Evolutionary conservation across 129 eudicot species (phyloP).

Genomic region (Pulicaria dysenterica): DNA sequence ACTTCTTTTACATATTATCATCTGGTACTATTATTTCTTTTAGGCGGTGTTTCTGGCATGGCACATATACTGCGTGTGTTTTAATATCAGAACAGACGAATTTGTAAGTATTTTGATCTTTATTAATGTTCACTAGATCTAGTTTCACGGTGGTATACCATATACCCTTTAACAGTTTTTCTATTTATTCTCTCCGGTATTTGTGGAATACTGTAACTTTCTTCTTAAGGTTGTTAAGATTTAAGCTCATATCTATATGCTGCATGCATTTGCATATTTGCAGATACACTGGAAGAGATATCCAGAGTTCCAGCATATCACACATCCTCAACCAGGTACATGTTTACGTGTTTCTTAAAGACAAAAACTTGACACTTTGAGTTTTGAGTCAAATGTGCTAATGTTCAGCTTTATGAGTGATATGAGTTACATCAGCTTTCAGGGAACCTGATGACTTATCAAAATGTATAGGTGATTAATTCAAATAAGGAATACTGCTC

Average conservation of each 20-base stretch:
- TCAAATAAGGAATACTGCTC: constrained; percentile 16
- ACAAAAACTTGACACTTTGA: not conserved
- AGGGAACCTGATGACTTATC: constrained; percentile 5
- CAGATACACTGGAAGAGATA: constrained; percentile 80
- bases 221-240: no score
- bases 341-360: not conserved
- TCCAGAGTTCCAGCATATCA: constrained; percentile 58
- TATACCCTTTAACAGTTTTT: no score
- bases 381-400: not conserved
- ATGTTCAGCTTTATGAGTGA: constrained; percentile 12
- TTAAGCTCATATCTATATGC: constrained; percentile 1
- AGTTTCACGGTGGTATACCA: not conserved
- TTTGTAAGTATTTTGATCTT: constrained; percentile 54
- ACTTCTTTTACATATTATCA: not conserved
- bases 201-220: no score
- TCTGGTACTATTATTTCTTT: not conserved
- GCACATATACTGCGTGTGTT: constrained; percentile 70
- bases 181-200: no score
- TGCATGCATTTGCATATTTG: constrained; percentile 27
- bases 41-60: constrained; percentile 65
- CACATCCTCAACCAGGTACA: constrained; percentile 43
- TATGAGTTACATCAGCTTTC: constrained; percentile 8
- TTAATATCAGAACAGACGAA: constrained; percentile 76
- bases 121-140: constrained; percentile 2
- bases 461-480: constrained; percentile 6